These are phyloP conservation scores for Marchantia polymorpha DNA, from an alignment of 225 moss, liverwort and hornwort species.

Conservation along the genomic window DNA sequence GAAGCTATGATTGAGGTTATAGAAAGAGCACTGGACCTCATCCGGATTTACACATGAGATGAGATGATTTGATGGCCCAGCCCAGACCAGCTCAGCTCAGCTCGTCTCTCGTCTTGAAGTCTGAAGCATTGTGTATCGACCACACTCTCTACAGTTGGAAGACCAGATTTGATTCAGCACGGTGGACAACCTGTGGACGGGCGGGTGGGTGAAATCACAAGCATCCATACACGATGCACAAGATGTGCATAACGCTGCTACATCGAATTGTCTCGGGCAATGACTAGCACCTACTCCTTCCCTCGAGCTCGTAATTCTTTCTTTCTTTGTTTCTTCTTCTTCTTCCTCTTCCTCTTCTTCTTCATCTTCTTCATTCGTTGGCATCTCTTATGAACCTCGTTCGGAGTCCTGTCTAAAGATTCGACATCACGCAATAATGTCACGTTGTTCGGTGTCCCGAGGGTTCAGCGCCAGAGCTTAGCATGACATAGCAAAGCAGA, in stretches of 20 bases:
- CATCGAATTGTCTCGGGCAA: background rate
- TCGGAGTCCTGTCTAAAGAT: background rate
- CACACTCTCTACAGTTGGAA: no score
- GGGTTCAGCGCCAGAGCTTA: background rate
- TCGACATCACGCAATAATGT: background rate
- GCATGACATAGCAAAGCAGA: no score
- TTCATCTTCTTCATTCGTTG: background rate
- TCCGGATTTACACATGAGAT: no score
- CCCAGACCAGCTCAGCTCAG: no score
- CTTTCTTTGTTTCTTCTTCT: background rate
- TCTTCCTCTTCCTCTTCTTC: no score
- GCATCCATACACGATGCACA: background rate
- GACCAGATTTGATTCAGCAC: background rate
- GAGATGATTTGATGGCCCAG: no score
- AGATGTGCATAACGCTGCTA: background rate
- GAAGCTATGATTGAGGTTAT: no score
- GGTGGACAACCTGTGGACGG: background rate
- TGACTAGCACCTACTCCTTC: background rate
- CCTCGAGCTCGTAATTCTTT: background rate
- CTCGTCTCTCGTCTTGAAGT: no score
- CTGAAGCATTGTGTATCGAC: no score
- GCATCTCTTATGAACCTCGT: background rate
- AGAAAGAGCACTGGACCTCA: no score
- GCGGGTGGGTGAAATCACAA: background rate
- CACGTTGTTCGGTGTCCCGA: background rate